Evolutionary conservation across 768 basidiomycete species (phyloP), one percentile per base, ranked within the genome.

Genomic region (Boletellus ananiceps): DNA sequence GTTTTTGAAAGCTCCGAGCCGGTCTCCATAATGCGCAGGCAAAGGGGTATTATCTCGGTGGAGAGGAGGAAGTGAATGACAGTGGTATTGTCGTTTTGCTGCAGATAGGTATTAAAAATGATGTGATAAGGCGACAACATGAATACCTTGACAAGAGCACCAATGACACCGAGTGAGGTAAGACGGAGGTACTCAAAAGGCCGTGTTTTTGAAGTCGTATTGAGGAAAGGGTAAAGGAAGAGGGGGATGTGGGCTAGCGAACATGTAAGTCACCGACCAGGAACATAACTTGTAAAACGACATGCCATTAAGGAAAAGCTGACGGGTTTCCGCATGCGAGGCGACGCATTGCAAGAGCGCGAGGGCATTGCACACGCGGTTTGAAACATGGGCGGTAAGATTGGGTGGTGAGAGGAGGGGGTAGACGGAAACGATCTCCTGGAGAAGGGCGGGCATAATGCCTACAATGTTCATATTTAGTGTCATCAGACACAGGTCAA

Each of bases 1-100:
- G 96, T 99, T 73, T 99, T 99, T 50, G 90, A 93, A 15, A 99
- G 81, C 61, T 99, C 96, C 3, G 94, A 96, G 37, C 96, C 96
- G 3, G 96, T 97, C 70, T 99, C 96, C 96, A 99, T 99, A 69
- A 99, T 99, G 45, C 96, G 87, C 44, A 99, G 82, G 67, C 96
- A 99, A 56, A 99, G 86, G 32, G 96, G 96, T 65, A 99, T 99
- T 68, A 99, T 99, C 75, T 99, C 96, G 46, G 96, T 99, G 4
- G 94, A 96, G 39, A 99, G 82, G 37, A 99, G 79, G 77, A 99
- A 99, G 73, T 97, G 95, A 69, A 99, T 98, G 57, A 99, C 96
- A 48, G 95, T 88, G 61, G 85, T 93, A 71, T 99, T 99, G 71
- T 99, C 96, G 65, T 98, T 97, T 92, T 98, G 95, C 91, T 96